phyloP scores from a whole-genome alignment of 2,329 filamentous ascomycete genomes.

The Colletotrichum australisinense region DNA sequence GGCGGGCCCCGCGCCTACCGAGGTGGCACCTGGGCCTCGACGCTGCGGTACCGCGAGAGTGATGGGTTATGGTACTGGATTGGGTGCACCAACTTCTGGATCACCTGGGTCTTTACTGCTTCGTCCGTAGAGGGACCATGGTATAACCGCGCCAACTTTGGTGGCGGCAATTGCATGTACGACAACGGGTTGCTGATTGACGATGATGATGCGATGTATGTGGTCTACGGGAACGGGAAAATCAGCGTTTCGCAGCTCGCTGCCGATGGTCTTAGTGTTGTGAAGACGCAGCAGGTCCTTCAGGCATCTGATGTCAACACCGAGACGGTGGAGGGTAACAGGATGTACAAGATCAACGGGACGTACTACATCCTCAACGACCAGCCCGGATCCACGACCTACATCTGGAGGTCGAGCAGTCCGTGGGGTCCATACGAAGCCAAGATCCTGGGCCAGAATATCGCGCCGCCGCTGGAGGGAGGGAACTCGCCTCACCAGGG shows the following conservation, averaged over 20 bases:
- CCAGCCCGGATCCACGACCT: slow-evolving; percentile 56
- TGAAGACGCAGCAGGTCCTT: slow-evolving; percentile 58
- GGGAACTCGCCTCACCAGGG: slow-evolving; percentile 66
- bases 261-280: slow-evolving; percentile 57
- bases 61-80: slow-evolving; percentile 67
- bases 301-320: slow-evolving; percentile 47
- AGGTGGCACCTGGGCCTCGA: slow-evolving; percentile 67
- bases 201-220: slow-evolving; percentile 69
- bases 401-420: slow-evolving; percentile 60
- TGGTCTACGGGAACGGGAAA: slow-evolving; percentile 62
- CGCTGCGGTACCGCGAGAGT: slow-evolving; percentile 61
- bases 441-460: slow-evolving; percentile 54
- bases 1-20: slow-evolving; percentile 58
- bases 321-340: slow-evolving; percentile 58
- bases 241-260: slow-evolving; percentile 64
- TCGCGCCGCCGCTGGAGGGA: slow-evolving; percentile 55
- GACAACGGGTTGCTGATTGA: slow-evolving; percentile 69
- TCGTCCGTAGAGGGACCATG: slow-evolving; percentile 54
- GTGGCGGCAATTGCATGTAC: slow-evolving; percentile 62
- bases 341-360: slow-evolving; percentile 68
- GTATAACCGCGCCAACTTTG: slow-evolving; percentile 49
- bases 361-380: slow-evolving; percentile 66
- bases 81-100: slow-evolving; percentile 62
- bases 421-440: slow-evolving; percentile 65
- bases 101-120: slow-evolving; percentile 66